Percentiles rank a stretch among this genome's conserved stretches.
These are phyloP conservation scores for Juncus inflexus DNA, from an alignment of 176 grass and related monocot genomes.

Conservation along the genomic window DNA sequence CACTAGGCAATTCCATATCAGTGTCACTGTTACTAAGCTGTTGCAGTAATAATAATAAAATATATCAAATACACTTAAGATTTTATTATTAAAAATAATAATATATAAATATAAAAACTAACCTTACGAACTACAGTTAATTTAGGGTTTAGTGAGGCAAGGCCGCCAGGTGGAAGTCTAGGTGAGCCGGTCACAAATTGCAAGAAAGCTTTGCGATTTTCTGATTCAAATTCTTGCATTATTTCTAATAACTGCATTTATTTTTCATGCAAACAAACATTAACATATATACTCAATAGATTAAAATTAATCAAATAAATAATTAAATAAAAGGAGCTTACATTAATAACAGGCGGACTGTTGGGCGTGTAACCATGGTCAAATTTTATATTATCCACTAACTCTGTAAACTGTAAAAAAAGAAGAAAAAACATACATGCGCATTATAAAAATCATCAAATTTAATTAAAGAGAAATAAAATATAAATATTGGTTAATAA, in stretches of 20 bases:
- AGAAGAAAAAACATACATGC: conserved; percentile 31
- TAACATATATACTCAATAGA: background rate
- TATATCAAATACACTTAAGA: background rate
- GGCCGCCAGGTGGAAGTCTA: conserved; percentile 80
- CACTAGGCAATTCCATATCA: conserved; percentile 79
- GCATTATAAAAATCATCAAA: conserved; percentile 20
- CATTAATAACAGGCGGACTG: conserved; percentile 72
- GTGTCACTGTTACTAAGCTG: conserved; percentile 64
- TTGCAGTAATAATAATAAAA: conserved; percentile 28
- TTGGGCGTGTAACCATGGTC: conserved; percentile 89
- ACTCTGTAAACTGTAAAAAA: conserved; percentile 64
- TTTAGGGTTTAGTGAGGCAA: conserved; percentile 84
- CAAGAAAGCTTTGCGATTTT: conserved; percentile 80
- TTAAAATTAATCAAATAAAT: no score
- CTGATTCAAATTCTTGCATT: conserved; percentile 68
- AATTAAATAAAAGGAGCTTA: conserved; percentile 34
- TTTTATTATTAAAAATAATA: background rate
- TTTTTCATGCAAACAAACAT: conserved; percentile 32
- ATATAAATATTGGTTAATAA: conserved; percentile 9
- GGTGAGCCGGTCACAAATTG: conserved; percentile 95
- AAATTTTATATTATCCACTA: conserved; percentile 95
- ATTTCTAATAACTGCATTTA: conserved; percentile 74
- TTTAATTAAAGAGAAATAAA: conserved; percentile 22
- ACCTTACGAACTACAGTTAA: conserved; percentile 97
- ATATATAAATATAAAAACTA: conserved; percentile 30